Conservation (phyloP, 306 rosid species). For the Pachyrhizus erosus region DNA sequence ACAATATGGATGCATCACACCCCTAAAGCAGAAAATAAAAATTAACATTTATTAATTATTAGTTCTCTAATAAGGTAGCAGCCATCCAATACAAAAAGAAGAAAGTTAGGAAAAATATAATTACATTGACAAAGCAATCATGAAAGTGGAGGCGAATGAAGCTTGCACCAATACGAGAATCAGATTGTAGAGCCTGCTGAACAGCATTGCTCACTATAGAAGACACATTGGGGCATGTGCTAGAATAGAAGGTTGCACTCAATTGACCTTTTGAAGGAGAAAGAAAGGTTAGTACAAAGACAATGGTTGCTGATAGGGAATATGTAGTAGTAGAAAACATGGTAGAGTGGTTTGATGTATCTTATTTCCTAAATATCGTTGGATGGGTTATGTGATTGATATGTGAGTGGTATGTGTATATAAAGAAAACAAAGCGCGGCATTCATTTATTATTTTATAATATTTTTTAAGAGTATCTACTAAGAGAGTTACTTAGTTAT, state of each 20-base stretch:
- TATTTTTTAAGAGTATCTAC: constrained; percentile 16
- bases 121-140: constrained; percentile 72
- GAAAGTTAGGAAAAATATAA: not conserved
- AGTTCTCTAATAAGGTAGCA: not conserved
- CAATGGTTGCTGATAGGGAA: constrained; percentile 11
- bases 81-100: not conserved
- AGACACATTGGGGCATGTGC: constrained; percentile 67
- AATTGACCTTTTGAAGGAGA: constrained; percentile 56
- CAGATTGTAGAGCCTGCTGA: constrained; percentile 65
- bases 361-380: not conserved
- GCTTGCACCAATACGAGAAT: constrained; percentile 68
- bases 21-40: constrained; percentile 55
- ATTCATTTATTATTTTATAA: not conserved
- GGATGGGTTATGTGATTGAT: not conserved
- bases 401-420: constrained; percentile 18
- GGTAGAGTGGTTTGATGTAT: constrained; percentile 2
- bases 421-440: constrained; percentile 48
- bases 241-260: constrained; percentile 60
- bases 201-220: constrained; percentile 53
- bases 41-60: not conserved
- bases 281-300: constrained; percentile 20
- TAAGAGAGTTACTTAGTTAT: too few species aligned
- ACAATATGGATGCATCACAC: constrained; percentile 75
- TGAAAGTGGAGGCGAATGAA: constrained; percentile 72
- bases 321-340: constrained; percentile 47